These are phyloP conservation scores for Strobilomyces echinocephalus DNA, from an alignment of 768 basidiomycete genomes.

Conservation along the genomic window DNA sequence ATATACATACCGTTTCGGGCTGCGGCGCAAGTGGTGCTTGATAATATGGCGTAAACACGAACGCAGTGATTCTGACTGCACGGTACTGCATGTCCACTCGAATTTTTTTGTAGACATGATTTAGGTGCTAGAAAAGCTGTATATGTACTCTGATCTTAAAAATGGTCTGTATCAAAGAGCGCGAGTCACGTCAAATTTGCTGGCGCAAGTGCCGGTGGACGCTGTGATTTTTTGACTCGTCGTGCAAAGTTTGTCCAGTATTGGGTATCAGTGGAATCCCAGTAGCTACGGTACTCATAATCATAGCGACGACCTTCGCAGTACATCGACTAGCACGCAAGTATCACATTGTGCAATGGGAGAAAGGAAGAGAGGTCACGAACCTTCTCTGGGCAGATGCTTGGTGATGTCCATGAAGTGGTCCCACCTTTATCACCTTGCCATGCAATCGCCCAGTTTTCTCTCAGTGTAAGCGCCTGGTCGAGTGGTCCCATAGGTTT, in stretches of 20 bases:
- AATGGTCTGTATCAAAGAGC: too few relatives aligned
- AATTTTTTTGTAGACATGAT: too few relatives aligned
- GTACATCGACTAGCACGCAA: not conserved
- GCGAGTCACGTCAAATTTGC: too few relatives aligned
- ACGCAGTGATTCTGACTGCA: too few relatives aligned
- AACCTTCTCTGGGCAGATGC: constrained; percentile 18
- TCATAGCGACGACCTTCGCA: not conserved
- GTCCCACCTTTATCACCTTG: constrained; percentile 52
- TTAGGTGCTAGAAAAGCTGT: too few relatives aligned
- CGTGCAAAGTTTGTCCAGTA: not conserved
- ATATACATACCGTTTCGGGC: too few relatives aligned
- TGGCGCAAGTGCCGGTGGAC: too few relatives aligned
- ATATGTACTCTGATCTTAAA: too few relatives aligned
- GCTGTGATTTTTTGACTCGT: too few relatives aligned
- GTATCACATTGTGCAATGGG: not conserved
- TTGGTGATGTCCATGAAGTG: constrained; percentile 38
- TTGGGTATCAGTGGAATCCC: not conserved
- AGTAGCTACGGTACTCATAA: not conserved
- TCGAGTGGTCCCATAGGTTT: constrained; percentile 31
- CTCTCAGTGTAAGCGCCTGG: constrained; percentile 45
- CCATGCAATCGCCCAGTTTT: constrained; percentile 54
- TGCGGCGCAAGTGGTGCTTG: too few relatives aligned
- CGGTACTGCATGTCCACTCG: too few relatives aligned
- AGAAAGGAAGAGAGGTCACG: not conserved
- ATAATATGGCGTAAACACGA: too few relatives aligned